phyloP scores from a whole-genome alignment of 2,329 filamentous ascomycete species.

The Didymosphaeria variabile region DNA sequence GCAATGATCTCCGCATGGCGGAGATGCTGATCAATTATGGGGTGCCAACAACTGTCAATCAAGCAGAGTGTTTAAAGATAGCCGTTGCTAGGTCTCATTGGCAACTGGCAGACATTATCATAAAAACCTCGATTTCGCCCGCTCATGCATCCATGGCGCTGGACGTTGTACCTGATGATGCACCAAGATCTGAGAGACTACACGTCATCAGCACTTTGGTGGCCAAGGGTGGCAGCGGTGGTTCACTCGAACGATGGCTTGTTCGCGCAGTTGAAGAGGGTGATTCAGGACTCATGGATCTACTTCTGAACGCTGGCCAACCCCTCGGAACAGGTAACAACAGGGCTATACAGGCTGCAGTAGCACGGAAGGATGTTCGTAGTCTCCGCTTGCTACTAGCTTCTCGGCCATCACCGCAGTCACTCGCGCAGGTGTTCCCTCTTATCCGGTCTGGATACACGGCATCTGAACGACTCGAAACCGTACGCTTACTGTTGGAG shows the following conservation, averaged over 20 bases:
- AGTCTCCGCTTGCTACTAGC: constrained; percentile 34
- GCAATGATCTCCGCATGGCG: constrained; percentile 40
- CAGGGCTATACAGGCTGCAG: constrained; percentile 33
- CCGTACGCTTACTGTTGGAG: constrained; percentile 33
- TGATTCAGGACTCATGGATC: constrained; percentile 36
- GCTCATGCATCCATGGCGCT: constrained; percentile 42
- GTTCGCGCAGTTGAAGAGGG: constrained; percentile 40
- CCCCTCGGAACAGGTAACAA: constrained; percentile 31
- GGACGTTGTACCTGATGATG: constrained; percentile 29
- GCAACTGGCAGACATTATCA: constrained; percentile 36
- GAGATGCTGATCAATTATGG: constrained; percentile 42
- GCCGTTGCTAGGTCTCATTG: constrained; percentile 42
- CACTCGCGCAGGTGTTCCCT: constrained; percentile 35
- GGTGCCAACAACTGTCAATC: constrained; percentile 39
- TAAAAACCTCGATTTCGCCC: constrained; percentile 34
- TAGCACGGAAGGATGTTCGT: constrained; percentile 33
- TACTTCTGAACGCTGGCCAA: constrained; percentile 40
- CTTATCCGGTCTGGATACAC: constrained; percentile 30
- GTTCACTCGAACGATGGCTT: constrained; percentile 38
- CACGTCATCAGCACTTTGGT: constrained; percentile 37
- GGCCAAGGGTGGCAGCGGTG: constrained; percentile 39
- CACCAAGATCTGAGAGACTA: constrained; percentile 34
- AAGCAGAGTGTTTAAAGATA: constrained; percentile 41
- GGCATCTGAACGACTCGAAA: constrained; percentile 33
- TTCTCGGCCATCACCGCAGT: constrained; percentile 30